Base-by-base conservation (phyloP, 164 flowering plant species). In the Warburgia ugandensis region DNA sequence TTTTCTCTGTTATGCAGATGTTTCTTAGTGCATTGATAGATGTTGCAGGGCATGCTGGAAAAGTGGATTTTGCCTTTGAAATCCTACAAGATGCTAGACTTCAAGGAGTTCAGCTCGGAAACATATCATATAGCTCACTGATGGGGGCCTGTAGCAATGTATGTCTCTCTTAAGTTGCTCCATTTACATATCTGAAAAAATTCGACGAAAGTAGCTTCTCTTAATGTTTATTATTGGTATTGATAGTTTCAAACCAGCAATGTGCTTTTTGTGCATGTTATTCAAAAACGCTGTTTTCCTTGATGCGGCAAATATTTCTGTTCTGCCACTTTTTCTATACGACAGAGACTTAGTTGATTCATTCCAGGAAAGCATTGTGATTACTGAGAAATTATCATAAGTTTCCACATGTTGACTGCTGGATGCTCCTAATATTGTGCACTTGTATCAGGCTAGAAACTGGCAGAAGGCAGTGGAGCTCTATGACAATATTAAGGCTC, bases 81-180 rank as follows among this genome's bases (percentile, higher is more conserved):
- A 58, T 83, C 27, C 50, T 88, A 30, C 67, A 74, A 52, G 76
- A 72, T 51, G 90, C 89, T 29, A 73, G 55, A 58, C 65, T 10
- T 45, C 66, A 56, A 58, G 89, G 91, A 53, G 62, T 65, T 45
- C 58, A 54, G 30, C 70, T 78, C 46, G 99, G 99, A 56, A 76
- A 67, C 41, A 49, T 88, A 48, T 52, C 89, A 47, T 88, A 86
- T 57, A 78, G 95, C 73, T 92, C 96, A 29, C 61, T 92, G 71
- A 88, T 92, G 99, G 96, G 99, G 52, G 99, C 99, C 26, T 88
- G 99, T 68, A 55, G 95, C 70, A 83, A 84, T 66, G 99, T 84
- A 84, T 56, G 92, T 68, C 31, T 52, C 57, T 42, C 47, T n/a
- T n/a, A n/a, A n/a, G n/a, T n/a, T n/a, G n/a, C n/a, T n/a, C n/a